phyloP scores from a whole-genome alignment of 441 rosid genomes.

The Mallotus japonicus region DNA sequence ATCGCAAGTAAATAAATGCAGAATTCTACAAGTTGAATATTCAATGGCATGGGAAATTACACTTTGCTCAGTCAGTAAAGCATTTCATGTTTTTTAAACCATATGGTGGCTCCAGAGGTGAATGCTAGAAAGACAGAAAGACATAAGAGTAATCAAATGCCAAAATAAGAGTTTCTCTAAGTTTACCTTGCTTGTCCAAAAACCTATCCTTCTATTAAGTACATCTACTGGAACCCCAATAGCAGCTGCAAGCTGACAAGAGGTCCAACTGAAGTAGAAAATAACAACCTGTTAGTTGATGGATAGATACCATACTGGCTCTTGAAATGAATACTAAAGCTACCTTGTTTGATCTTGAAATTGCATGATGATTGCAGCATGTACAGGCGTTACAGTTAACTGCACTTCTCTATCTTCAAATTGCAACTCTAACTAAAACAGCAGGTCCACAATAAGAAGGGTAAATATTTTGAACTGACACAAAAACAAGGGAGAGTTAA shows the following conservation, averaged over 20 bases:
- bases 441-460: constrained; percentile 11
- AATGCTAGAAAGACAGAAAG: neutral
- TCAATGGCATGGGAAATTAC: constrained; percentile 1
- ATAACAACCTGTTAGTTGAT: constrained; percentile 12
- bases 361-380: constrained; percentile 91
- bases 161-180: constrained; percentile 6
- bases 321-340: constrained; percentile 17
- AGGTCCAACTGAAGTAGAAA: constrained; percentile 68
- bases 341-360: constrained; percentile 89
- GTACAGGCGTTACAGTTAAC: constrained; percentile 81
- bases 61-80: neutral
- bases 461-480: neutral
- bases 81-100: neutral
- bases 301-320: neutral
- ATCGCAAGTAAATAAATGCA: neutral
- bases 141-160: neutral
- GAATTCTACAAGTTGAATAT: neutral
- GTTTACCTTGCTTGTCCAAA: constrained; percentile 90
- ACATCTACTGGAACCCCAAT: constrained; percentile 71
- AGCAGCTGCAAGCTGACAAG: constrained; percentile 64
- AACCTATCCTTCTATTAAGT: constrained; percentile 71
- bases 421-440: constrained; percentile 82
- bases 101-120: neutral
- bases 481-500: neutral
- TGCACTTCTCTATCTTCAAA: constrained; percentile 82